phyloP scores from a whole-genome alignment of 306 rosid species.

The Quillaja saponaria region DNA sequence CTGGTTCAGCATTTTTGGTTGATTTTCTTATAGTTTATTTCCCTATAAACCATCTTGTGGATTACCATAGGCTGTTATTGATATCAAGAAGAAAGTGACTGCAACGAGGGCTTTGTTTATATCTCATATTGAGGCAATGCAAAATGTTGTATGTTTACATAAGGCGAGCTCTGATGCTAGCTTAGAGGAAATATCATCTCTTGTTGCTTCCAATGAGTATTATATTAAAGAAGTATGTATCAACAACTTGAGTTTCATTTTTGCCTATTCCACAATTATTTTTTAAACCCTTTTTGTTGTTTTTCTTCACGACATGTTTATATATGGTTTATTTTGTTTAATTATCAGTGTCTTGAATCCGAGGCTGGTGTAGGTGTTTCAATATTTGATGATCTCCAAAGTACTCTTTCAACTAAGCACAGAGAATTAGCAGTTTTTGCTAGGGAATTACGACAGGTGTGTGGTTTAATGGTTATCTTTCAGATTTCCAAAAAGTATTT shows the following conservation, averaged over 20 bases:
- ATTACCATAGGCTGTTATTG: conserved; percentile 54
- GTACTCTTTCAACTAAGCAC: conserved; percentile 67
- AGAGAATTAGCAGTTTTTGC: conserved; percentile 68
- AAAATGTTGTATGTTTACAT: conserved; percentile 92
- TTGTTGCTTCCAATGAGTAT: conserved; percentile 57
- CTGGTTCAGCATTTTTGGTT: too few relatives aligned
- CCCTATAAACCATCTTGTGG: neutral
- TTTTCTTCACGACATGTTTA: neutral
- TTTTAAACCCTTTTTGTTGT: neutral
- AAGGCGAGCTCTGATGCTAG: conserved; percentile 71
- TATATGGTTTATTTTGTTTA: neutral
- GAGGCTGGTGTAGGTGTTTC: conserved; percentile 54
- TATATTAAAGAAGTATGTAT: conserved; percentile 74
- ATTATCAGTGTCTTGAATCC: conserved; percentile 67
- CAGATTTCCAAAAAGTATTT: neutral
- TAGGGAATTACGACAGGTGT: conserved; percentile 70
- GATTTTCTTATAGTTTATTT: neutral
- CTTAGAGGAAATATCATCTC: conserved; percentile 67
- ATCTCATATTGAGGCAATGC: conserved; percentile 76
- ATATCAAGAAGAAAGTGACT: conserved; percentile 63
- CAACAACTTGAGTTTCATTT: neutral
- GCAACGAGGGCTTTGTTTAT: conserved; percentile 57
- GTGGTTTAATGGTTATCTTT: conserved; percentile 10
- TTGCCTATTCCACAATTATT: neutral
- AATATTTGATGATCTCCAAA: conserved; percentile 69